phyloP scores from a whole-genome alignment of 2,329 filamentous ascomycete genomes.

The Tolypocladium album region DNA sequence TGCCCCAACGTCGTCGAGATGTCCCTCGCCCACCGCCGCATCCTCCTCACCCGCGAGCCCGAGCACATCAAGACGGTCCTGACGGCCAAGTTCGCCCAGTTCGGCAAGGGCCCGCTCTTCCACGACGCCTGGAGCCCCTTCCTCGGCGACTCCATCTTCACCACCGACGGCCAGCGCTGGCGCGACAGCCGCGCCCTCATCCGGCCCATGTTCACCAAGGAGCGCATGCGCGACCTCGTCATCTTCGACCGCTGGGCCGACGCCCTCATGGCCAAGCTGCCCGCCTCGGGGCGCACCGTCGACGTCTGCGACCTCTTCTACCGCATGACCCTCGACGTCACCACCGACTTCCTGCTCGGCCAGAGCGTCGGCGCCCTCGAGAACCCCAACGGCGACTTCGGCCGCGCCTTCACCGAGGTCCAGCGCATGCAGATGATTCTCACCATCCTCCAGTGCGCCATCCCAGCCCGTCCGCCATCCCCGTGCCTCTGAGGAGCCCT shows the following conservation, averaged over 20 bases:
- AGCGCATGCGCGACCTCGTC: slow-evolving; percentile 71
- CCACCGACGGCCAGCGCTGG: slow-evolving; percentile 71
- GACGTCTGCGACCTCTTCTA: slow-evolving; percentile 73
- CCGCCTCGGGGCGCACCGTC: slow-evolving; percentile 40
- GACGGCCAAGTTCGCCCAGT: slow-evolving; percentile 77
- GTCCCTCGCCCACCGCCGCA: slow-evolving; percentile 41
- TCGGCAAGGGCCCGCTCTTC: slow-evolving; percentile 70
- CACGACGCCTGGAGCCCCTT: slow-evolving; percentile 66
- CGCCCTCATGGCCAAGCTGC: slow-evolving; percentile 6
- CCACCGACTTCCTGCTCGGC: slow-evolving; percentile 79
- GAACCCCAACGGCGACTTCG: slow-evolving; percentile 56
- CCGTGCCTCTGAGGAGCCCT: too few relatives aligned
- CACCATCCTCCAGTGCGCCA: slow-evolving; percentile 9
- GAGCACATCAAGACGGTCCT: slow-evolving; percentile 88
- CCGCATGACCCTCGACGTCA: slow-evolving; percentile 70
- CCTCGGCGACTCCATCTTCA: slow-evolving; percentile 65
- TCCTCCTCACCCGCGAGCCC: slow-evolving; percentile 68
- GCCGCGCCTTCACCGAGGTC: slow-evolving; percentile 71
- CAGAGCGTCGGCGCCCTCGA: slow-evolving; percentile 11
- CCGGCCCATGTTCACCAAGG: slow-evolving; percentile 75
- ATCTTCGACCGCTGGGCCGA: slow-evolving; percentile 50
- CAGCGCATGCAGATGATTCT: slow-evolving; percentile 52
- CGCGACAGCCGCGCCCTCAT: slow-evolving; percentile 69
- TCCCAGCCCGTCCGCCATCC: too few relatives aligned
- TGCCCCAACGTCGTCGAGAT: slow-evolving; percentile 34